Base-by-base conservation (phyloP, 1,139 yeast genomes). In the Geotrichum klebahnii region DNA sequence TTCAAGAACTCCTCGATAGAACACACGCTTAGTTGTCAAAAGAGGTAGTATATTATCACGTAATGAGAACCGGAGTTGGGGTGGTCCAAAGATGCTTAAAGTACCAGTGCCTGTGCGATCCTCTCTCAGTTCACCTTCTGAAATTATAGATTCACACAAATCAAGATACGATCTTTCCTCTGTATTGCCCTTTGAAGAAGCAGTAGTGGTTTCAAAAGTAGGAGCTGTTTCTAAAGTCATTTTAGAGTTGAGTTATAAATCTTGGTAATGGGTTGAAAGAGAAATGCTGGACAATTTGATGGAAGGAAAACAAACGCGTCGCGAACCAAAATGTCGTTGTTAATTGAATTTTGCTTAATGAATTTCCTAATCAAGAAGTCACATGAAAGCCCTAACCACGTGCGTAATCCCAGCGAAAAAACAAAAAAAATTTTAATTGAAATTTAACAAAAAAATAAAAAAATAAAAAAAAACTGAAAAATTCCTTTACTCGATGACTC, bases 51-150 rank as follows among this genome's bases (percentile, higher is more conserved):
- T 67, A 58, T 84, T 87, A 64, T 85, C 73, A 22, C 80, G 73
- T 42, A 92, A 72, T 55, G 80, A 81, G 69, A 94, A 92, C 52
- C 97, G 78, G 53, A 92, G 74, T 64, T 90, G 97, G 8, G 97
- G 97, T 36, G 99, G 99, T 0, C 95, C 98, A 68, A 92, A 92
- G 14, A 92, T 60, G 33, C 96, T 82, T 56, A 72, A 74, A 1
- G 98, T 94, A 9, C 99, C 99, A 0, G 98, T 92, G 0, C 98
- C 99, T 0, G 99, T 92, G 64, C 99, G 76, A 65, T 92, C 99
- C 4, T 94, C 89, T 55, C 99, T 81, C 59, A 77, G 77, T 65
- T 92, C 97, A 34, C 98, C 98, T 57, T 84, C 80, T 3, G 77
- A 74, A 29, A 92, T 81, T 65, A 94, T 92, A 10, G 78, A 72